Percentiles rank a stretch among this genome's conserved stretches.
Evolutionary conservation across 2,329 filamentous ascomycete species (phyloP).

Genomic region (Periglandula ipomoeae): DNA sequence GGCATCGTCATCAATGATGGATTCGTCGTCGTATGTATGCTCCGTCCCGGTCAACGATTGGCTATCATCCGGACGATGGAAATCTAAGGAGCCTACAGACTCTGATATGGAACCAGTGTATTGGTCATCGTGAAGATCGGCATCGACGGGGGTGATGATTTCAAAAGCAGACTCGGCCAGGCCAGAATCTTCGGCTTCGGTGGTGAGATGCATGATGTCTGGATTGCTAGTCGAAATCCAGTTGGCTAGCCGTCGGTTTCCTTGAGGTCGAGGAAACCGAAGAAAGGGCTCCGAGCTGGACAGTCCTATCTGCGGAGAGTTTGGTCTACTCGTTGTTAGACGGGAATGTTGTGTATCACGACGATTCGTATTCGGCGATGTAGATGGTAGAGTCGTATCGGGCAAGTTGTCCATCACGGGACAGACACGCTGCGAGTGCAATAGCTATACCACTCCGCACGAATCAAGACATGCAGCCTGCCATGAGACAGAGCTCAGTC

Average conservation of each 20-base stretch:
- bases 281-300: slow-evolving; percentile 40
- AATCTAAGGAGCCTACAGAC: slow-evolving; percentile 42
- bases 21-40: slow-evolving; percentile 35
- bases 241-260: slow-evolving; percentile 46
- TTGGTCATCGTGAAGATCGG: slow-evolving; percentile 41
- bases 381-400: slow-evolving; percentile 15
- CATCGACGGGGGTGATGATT: slow-evolving; percentile 43
- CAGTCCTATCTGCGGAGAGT: slow-evolving; percentile 13
- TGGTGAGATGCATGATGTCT: slow-evolving; percentile 43
- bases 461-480: slow-evolving; percentile 9
- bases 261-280: slow-evolving; percentile 47
- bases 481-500: slow-evolving; percentile 10
- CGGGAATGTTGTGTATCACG: slow-evolving; percentile 20
- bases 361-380: slow-evolving; percentile 18
- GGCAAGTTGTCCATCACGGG: slow-evolving; percentile 45
- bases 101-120: slow-evolving; percentile 38
- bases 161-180: slow-evolving; percentile 49
- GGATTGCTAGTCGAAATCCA: slow-evolving; percentile 51
- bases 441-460: slow-evolving; percentile 16
- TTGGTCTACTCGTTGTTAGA: slow-evolving; percentile 12
- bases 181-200: slow-evolving; percentile 38
- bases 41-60: slow-evolving; percentile 43
- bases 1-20: slow-evolving; percentile 25
- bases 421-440: slow-evolving; percentile 18
- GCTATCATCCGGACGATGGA: slow-evolving; percentile 39